These are phyloP conservation scores for Citrullus amarus DNA, from an alignment of 306 rosid species.

Conservation along the genomic window DNA sequence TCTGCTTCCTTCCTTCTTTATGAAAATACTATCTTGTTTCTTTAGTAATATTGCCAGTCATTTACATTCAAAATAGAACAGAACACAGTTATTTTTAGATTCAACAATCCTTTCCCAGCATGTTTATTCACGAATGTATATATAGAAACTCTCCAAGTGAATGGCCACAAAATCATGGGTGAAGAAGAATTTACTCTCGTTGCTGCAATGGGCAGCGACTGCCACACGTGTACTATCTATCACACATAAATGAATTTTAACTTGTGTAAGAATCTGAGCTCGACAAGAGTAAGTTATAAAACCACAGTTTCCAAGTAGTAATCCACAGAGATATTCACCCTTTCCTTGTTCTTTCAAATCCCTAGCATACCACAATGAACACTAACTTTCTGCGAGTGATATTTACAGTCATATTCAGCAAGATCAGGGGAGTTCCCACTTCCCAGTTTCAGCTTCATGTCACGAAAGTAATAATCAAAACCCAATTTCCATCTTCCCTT, in stretches of 20 bases:
- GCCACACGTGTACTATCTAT: neutral
- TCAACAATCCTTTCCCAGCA: neutral
- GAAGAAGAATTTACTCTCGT: neutral
- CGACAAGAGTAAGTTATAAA: too few relatives aligned
- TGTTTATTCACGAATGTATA: neutral
- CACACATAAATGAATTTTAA: neutral
- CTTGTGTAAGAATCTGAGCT: neutral
- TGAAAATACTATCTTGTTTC: neutral
- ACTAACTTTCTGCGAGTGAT: neutral
- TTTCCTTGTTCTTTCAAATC: neutral
- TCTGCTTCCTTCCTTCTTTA: neutral
- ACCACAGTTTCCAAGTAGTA: too few relatives aligned
- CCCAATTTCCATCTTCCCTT: neutral
- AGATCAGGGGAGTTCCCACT: neutral
- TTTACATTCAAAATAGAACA: neutral
- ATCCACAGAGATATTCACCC: neutral
- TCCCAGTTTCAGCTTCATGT: neutral
- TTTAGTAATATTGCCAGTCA: neutral
- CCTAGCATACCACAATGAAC: neutral
- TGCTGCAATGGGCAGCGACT: neutral
- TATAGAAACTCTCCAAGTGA: neutral
- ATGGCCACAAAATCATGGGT: neutral
- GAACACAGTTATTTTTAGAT: neutral
- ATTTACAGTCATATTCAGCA: neutral
- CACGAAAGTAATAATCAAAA: neutral